Evolutionary conservation across 805 yeast genomes (phyloP), one percentile per base, ranked within the genome.

Genomic region (Teunomyces tritomae): DNA sequence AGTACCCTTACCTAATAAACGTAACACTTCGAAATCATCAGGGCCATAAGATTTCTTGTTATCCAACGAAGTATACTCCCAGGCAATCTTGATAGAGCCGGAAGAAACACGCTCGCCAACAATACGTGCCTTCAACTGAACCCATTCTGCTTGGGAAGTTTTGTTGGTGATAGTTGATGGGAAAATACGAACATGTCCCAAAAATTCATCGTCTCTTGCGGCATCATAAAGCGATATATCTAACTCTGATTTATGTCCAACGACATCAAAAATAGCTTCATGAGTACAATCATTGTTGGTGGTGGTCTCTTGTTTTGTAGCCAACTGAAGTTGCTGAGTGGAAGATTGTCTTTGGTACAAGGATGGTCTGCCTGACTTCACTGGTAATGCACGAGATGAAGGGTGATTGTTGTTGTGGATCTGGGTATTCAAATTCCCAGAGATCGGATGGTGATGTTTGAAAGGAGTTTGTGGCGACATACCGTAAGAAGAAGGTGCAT

Each of bases 1-100:
- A 1, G 98, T 94, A 46, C 99, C 99, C 64, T 89, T 90, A 51
- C 99, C 99, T 51, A 92, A 74, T 45, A 92, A 74, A 61, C 97
- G 78, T 58, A 94, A 79, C 13, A 92, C 89, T 65, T 91, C 96
- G 67, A 94, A 94, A 68, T 94, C 98, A 44, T 85, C 85, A 4
- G 99, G 99, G 0, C 97, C 96, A 61, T 85, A 88, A 57, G 85
- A 88, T 57, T 83, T 82, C 65, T 87, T 85, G 44, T 81, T 73
- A 16, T 87, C 82, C 30, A 81, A 71, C 41, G 82, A 82, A 11
- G 74, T 61, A 67, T 84, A 92, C 54, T 82, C 83, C 77, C 91
- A 81, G 54, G 81, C 77, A 47, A 94, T 82, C 56, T 83, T 82
- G 50, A 92, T 82, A 46, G 84, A 84, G 44, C 98, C 98, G 0